Evolutionary conservation across 257 asterid species (phyloP), one percentile per base, ranked within the genome.

Genomic region (Gentiana macrophylla): DNA sequence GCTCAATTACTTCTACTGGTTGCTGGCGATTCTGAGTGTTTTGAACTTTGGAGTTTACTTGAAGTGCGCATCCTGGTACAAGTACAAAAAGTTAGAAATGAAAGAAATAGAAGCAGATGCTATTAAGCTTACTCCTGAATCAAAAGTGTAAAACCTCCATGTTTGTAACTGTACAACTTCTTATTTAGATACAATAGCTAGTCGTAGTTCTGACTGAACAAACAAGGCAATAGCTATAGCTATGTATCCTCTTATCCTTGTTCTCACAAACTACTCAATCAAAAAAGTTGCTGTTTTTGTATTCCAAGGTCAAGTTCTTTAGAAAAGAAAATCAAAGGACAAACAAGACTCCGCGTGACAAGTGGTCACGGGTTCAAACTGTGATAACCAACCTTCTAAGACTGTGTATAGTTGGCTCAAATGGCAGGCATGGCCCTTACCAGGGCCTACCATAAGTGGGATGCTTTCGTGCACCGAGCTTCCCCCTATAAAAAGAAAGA

Each of bases 51-150:
- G 85, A 9, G 63, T 73, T 3, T 84, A 84, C 49, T 52, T 84
- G 65, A 12, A 74, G 36, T 80, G 94, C 63, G 77, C 92, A 1
- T 74, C 86, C 8, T 81, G 96, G 92, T 87, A 84, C 6, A 84
- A 73, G 74, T 73, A 74, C 66, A 81, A 84, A 74, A 78, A 69
- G 64, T 68, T 80, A 37, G 72, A 74, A 12, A 66, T 60, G 61
- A 63, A 70, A 68, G 62, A 63, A 51, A 68, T 47, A 11, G 72
- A 62, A 3, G 35, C 10, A 32, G 63, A 57, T 56, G 61, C 61
- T 13, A 24, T 24, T 24, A 59, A 53, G 52, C 43, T 49, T 7
- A 45, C 32, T 6, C n/a, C n/a, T 48, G 66, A 54, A 48, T 53
- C 34, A 4, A 54, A 54, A 33, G 66, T 67, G 8, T 60, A 52